These are phyloP conservation scores for Sphagnurus paluster DNA, from an alignment of 1,284 basidiomycete species.

Conservation along the genomic window DNA sequence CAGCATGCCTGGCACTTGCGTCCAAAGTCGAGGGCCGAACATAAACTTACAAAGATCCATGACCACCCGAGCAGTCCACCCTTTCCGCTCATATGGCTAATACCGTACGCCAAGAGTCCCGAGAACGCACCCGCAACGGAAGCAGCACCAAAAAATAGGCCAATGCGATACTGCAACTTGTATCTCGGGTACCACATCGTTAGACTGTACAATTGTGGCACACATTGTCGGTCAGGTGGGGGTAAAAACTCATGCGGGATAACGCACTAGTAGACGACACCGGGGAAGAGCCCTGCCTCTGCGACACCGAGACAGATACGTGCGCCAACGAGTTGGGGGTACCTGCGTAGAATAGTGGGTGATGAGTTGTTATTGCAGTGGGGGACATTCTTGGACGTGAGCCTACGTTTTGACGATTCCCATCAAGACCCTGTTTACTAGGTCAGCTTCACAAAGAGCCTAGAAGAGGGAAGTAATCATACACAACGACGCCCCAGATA, in stretches of 20 bases:
- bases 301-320: constrained; percentile 63
- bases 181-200: constrained; percentile 56
- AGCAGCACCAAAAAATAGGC: constrained; percentile 51
- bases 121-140: constrained; percentile 49
- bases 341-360: constrained; percentile 37
- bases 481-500: constrained; percentile 21
- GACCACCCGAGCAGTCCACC: constrained; percentile 44
- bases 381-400: not conserved
- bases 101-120: constrained; percentile 45
- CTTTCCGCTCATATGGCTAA: constrained; percentile 46
- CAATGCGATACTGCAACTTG: constrained; percentile 49
- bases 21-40: not conserved
- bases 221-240: not conserved
- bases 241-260: not conserved
- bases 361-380: not conserved
- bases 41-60: constrained; percentile 48
- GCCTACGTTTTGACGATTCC: constrained; percentile 63
- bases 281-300: constrained; percentile 71
- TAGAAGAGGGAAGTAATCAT: constrained; percentile 2
- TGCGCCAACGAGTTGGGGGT: constrained; percentile 58
- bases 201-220: constrained; percentile 29
- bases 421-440: constrained; percentile 53
- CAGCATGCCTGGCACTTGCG: too few relatives aligned
- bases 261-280: constrained; percentile 60
- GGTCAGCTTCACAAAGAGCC: not conserved